Base-by-base conservation (phyloP, 208 protist genomes). In the Leishmania aethiopica region DNA sequence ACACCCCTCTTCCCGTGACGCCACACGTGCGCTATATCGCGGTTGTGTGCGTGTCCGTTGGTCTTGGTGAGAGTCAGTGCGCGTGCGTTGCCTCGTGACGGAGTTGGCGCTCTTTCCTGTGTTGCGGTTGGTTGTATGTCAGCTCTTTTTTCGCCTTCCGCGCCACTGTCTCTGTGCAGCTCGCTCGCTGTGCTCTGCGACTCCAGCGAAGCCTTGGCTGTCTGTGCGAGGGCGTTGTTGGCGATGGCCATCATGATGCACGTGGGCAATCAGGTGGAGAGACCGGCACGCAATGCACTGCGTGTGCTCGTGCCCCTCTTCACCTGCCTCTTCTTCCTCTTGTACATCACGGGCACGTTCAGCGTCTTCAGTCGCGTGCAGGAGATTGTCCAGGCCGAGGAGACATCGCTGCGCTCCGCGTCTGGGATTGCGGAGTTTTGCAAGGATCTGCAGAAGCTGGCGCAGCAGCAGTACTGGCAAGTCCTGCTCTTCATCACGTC, bases 341-440 rank as follows among this genome's bases (percentile, higher is more conserved):
- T 95, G 13, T 90, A 92, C 77, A 47, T 89, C 37, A 88, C 79
- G 8, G 90, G 81, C 47, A 87, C 85, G 40, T 88, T 91, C 74
- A 45, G 74, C 28, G 82, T 92, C 7, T 70, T 91, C 19, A 19
- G 45, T 3, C 78, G 84, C 11, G 75, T 93, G 1, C 66, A 49
- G 19, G 81, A 76, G 1, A 76, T 95, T 35, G 13, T 91, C 11
- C 42, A 59, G 59, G 72, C 70, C 3, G 82, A 77, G 42, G 75
- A 64, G 32, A 89, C 86, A 1, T 93, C 90, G 19, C 69, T 94
- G 28, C 80, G 81, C 55, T 89, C 89, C 2, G 80, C 84, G 8
- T 49, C 78, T 3, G 88, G 90, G 70, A 91, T 94, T 42, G 78
- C 84, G 13, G 79, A 81, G 11, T 88, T 96, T 40, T 94, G 90